Base-by-base conservation (phyloP, 2,329 filamentous ascomycete species). In the Cladophialophora exuberans region DNA sequence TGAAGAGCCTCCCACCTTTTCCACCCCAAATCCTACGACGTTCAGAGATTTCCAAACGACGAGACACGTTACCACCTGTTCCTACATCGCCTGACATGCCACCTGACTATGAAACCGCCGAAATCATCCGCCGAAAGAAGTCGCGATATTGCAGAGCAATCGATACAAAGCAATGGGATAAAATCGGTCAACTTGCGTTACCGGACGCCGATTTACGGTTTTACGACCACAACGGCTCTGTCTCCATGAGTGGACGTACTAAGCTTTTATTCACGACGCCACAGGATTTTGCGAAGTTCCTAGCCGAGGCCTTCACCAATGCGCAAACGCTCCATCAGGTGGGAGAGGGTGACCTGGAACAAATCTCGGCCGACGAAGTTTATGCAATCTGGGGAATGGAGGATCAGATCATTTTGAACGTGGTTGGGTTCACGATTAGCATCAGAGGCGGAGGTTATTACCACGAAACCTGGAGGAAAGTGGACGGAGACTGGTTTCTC, bases 141-240 rank as follows among this genome's bases (percentile, higher is more conserved):
- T 18, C 20, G 6, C 39, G 22, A 23, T 42, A 42, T 13, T 42
- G 39, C 39, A 7, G 39, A 18, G 17, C 17, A 7, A 26, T 42
- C 10, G 39, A 42, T 23, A 42, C 39, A 10, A 42, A 42, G 22
- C 39, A 42, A n/a, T 42, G 39, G 39, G 18, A 42, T 15, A n/a
- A 26, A n/a, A 9, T 42, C 22, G 39, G n/a, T 13, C 4, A 18
- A 6, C 13, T 42, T 18, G 39, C 17, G 9, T 23, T 13, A 10
- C 4, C 39, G 17, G 39, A 42, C 18, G 9, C 39, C 17, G 22
- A 11, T 6, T 23, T 42, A 9, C 6, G 10, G 6, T 42, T 42
- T n/a, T 42, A 22, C 39, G 22, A 42, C 39, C 20, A 17, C 13
- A n/a, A 23, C 39, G 39, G 39, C 6, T 42, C 39, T 11, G 17